phyloP scores from a whole-genome alignment of 352 stramenopile genomes.

The Phytopythium mirpurense region DNA sequence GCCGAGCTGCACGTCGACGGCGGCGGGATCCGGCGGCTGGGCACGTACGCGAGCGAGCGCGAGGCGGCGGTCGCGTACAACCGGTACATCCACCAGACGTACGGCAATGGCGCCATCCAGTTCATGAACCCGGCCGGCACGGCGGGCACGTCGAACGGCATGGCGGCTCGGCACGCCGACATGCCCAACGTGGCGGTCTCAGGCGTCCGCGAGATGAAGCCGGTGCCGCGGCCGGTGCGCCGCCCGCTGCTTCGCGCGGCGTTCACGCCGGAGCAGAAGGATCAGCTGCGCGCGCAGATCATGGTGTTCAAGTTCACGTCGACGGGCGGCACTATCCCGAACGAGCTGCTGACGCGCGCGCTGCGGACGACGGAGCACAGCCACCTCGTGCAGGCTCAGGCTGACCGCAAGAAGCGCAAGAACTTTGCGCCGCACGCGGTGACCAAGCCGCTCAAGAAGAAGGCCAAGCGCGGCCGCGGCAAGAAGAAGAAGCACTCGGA shows the following conservation, averaged over 20 bases:
- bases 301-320: conserved; percentile 91
- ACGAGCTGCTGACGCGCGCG: conserved; percentile 63
- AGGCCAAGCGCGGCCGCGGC: conserved; percentile 44
- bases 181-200: conserved; percentile 43
- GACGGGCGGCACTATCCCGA: conserved; percentile 69
- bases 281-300: conserved; percentile 85
- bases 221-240: conserved; percentile 32
- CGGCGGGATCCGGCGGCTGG: conserved; percentile 70
- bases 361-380: conserved; percentile 62
- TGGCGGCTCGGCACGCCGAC: conserved; percentile 15
- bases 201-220: conserved; percentile 51
- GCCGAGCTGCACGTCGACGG: conserved; percentile 81
- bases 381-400: conserved; percentile 39
- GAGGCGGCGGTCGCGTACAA: conserved; percentile 84
- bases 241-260: conserved; percentile 43
- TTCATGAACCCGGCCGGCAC: conserved; percentile 83
- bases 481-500: conserved; percentile 77
- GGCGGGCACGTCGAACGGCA: conserved; percentile 7
- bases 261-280: conserved; percentile 82
- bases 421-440: conserved; percentile 55
- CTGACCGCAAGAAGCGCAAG: conserved; percentile 71
- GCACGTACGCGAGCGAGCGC: conserved; percentile 63
- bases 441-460: conserved; percentile 64
- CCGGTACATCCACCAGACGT: conserved; percentile 81
- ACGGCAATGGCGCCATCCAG: conserved; percentile 68